Base-by-base conservation (phyloP, 2,329 filamentous ascomycete genomes). In the Talaromyces sp. region DNA sequence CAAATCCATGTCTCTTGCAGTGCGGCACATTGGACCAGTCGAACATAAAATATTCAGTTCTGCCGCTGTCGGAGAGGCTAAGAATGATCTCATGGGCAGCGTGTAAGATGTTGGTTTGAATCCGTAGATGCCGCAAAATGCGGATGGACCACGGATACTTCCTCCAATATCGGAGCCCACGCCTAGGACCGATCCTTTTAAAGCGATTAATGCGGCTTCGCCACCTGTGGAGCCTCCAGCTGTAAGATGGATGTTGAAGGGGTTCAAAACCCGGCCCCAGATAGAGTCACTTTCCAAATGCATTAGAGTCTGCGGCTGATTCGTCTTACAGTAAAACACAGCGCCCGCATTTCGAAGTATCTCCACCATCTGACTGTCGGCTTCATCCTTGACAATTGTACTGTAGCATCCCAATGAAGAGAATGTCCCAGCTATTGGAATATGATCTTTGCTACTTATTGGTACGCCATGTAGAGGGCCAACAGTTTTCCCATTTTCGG, bases 291-390 rank as follows among this genome's bases (percentile, higher is more conserved):
- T 73, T 32, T 76, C 74, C 27, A 65, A 69, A 4, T 67, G 68
- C 86, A 89, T 88, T 81, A 88, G 86, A 14, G 84, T 84, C 0
- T 84, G 86, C 0, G 82, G 81, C 4, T 83, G 77, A 63, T 82
- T 84, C 0, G 82, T 84, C 73, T 84, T 83, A 64, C 81, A 80
- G 66, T 82, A 84, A 62, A 82, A 75, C 26, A 85, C 76, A 13
- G 81, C 82, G 10, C 82, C 83, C 2, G 55, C 41, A 64, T 57
- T 64, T 49, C 32, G 2, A 53, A 27, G 4, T 32, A 55, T 50
- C 46, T 32, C 49, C 49, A 61, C 59, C 59, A 61, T 14, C 54
- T 55, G 24, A 61, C 35, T 19, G 43, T 49, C 43, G 9, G 70
- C 55, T 77, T 77, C 56, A 76, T 74, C 61, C 43, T 49, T n/a